Conservation (phyloP, 768 basidiomycete species). For the Astraeus odoratus region DNA sequence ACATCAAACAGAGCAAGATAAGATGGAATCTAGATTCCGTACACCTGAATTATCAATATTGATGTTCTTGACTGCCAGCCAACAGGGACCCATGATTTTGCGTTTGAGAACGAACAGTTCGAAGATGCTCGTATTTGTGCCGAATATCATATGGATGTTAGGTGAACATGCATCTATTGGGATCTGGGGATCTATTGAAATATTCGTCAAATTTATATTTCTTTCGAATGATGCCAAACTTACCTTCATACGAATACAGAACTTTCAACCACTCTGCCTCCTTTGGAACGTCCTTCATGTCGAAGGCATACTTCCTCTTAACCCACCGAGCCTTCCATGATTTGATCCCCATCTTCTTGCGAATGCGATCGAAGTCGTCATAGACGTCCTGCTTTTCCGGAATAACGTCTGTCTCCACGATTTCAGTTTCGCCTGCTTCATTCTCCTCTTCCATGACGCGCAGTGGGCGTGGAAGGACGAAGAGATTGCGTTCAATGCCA, state of each 20-base stretch:
- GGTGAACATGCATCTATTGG: constrained; percentile 68
- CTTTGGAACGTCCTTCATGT: constrained; percentile 63
- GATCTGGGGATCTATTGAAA: constrained; percentile 36
- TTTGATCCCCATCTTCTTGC: constrained; percentile 66
- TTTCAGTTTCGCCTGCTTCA: constrained; percentile 24
- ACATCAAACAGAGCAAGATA: background rate
- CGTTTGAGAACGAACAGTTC: constrained; percentile 90
- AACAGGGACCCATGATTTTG: constrained; percentile 99
- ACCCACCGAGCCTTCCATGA: constrained; percentile 81
- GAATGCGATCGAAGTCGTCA: constrained; percentile 73
- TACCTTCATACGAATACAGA: constrained; percentile 83
- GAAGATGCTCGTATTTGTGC: constrained; percentile 88
- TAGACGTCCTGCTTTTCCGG: constrained; percentile 70
- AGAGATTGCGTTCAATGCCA: constrained; percentile 85
- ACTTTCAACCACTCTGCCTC: constrained; percentile 92
- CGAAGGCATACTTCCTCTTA: constrained; percentile 87
- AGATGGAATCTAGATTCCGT: constrained; percentile 1
- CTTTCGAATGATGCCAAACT: constrained; percentile 12
- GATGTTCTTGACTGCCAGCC: constrained; percentile 81
- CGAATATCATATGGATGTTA: constrained; percentile 83
- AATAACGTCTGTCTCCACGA: constrained; percentile 67
- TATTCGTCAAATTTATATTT: background rate
- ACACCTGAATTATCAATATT: constrained; percentile 76
- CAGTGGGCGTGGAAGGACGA: constrained; percentile 71
- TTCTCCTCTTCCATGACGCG: constrained; percentile 37